Percentiles rank a stretch among this genome's conserved stretches.
phyloP scores from a whole-genome alignment of 306 rosid genomes.

The Fagus crenata region DNA sequence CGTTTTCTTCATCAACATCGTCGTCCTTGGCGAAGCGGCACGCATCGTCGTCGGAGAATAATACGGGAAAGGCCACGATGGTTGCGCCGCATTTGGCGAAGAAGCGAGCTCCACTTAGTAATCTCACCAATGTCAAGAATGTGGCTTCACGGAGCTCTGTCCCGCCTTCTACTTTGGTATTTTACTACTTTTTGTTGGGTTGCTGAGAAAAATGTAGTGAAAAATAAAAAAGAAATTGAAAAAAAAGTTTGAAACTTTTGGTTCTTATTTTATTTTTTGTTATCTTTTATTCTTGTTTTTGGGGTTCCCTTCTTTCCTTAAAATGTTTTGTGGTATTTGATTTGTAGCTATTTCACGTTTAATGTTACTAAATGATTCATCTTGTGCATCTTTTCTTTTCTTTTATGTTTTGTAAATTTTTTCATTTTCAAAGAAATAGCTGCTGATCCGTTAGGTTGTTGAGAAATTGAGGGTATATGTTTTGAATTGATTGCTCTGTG shows the following conservation, averaged over 20 bases:
- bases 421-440: neutral
- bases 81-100: constrained; percentile 50
- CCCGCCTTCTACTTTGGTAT: constrained; percentile 54
- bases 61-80: constrained; percentile 33
- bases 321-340: neutral
- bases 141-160: constrained; percentile 42
- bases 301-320: neutral
- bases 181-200: neutral
- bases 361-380: neutral
- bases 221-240: neutral
- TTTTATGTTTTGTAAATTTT: neutral
- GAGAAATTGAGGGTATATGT: neutral
- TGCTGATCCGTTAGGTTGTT: neutral
- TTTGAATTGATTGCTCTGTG: neutral
- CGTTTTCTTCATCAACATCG: constrained; percentile 70
- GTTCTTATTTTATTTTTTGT: neutral
- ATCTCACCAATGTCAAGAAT: constrained; percentile 65
- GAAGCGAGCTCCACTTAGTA: constrained; percentile 84
- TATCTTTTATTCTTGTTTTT: neutral
- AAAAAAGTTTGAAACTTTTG: neutral
- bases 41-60: constrained; percentile 49
- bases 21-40: constrained; percentile 80
- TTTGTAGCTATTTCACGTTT: neutral
- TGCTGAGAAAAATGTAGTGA: neutral
- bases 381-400: neutral